Evolutionary conservation across 495 filamentous ascomycete species (phyloP), one percentile per base, ranked within the genome.

Genomic region (Penicillium angulare): DNA sequence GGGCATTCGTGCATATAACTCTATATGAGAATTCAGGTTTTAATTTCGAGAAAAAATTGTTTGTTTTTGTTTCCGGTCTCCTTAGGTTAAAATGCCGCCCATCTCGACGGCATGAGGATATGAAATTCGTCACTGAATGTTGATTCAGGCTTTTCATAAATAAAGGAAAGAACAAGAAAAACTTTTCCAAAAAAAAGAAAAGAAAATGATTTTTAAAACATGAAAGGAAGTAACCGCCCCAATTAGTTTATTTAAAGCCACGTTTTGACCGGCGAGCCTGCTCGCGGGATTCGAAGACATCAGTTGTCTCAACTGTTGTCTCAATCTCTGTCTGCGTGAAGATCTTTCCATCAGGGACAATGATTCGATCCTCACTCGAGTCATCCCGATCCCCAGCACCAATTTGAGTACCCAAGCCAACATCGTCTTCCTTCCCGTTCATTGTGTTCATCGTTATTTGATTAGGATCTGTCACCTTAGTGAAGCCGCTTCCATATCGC

Each of bases 331-430:
- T 73, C 13, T 67, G 64, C 5, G 66, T 49, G 31, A 62, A 63
- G 39, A 73, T 73, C 58, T 65, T 69, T 6, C 68, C 68, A 7
- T 71, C 58, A 3, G 68, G 69, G 21, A 71, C 32, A 26, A 73
- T 64, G 27, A 73, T 69, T 0, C 68, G 43, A 24, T 73, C 69
- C 39, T 73, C 59, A 16, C 67, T 69, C 7, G 56, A 55, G 13
- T 57, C 56, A 26, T 55, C 47, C 1, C 46, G 41, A 3, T 53
- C 54, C 0, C 22, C 54, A 27, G 52, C 51, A 2, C 48, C 52
- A 17, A 71, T 69, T 22, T 66, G 59, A 0, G 67, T 66, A 12
- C 64, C 65, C 21, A 64, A 52, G 1, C 47, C 39, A 1, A 24
- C 41, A 26, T 66, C n/a, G n/a, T n/a, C n/a, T n/a, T n/a, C 62